phyloP scores from a whole-genome alignment of 1,284 basidiomycete genomes.

The Ganoderma resinaceum region DNA sequence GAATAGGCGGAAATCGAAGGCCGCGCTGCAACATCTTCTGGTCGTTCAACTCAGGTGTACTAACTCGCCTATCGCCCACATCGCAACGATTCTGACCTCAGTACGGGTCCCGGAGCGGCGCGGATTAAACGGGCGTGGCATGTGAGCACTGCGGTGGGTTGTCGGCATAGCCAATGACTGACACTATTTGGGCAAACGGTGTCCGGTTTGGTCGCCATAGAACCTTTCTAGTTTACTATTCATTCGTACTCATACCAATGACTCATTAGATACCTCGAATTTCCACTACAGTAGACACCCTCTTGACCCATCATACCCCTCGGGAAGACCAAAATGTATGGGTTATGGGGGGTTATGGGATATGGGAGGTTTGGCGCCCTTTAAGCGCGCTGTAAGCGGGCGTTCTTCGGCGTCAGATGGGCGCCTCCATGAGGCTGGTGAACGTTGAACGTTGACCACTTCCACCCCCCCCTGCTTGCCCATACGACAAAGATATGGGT shows the following conservation, averaged over 20 bases:
- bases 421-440: no score
- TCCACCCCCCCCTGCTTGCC: no score
- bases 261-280: neutral
- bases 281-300: neutral
- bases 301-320: neutral
- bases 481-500: no score
- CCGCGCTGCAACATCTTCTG: neutral
- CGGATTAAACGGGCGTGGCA: neutral
- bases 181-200: neutral
- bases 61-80: neutral
- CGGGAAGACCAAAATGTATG: no score
- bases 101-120: neutral
- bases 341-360: no score
- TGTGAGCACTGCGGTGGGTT: neutral
- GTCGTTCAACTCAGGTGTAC: neutral
- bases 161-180: neutral
- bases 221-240: neutral
- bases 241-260: neutral
- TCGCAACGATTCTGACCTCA: neutral
- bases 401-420: no score
- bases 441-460: no score
- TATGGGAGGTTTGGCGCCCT: no score
- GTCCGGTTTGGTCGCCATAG: neutral
- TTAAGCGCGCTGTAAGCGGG: no score
- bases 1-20: conserved; percentile 10